Percentiles rank a stretch among this genome's conserved stretches.
Conservation (phyloP, 495 filamentous ascomycete genomes). For the Acidomyces sp. region DNA sequence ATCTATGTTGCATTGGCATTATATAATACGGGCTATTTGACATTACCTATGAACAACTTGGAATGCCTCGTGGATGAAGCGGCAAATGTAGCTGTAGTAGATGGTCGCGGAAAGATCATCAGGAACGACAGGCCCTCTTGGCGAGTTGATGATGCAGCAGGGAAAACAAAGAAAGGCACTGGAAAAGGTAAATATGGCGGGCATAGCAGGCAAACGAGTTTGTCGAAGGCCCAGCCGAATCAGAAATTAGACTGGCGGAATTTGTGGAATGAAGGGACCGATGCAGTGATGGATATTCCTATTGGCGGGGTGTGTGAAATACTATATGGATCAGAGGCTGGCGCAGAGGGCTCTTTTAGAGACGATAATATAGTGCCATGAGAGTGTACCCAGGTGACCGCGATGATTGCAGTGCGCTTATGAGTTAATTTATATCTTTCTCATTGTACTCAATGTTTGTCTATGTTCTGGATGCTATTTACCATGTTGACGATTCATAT, state of each 20-base stretch:
- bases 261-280: slow-evolving; percentile 83
- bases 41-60: slow-evolving; percentile 61
- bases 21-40: slow-evolving; percentile 84
- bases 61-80: slow-evolving; percentile 90
- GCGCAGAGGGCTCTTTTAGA: no score
- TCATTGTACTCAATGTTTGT: no score
- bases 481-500: no score
- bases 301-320: slow-evolving; percentile 96
- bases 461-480: no score
- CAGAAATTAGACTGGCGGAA: slow-evolving; percentile 55
- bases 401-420: no score
- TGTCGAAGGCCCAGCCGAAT: slow-evolving; percentile 1
- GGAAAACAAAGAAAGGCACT: slow-evolving; percentile 13
- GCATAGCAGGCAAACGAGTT: slow-evolving; percentile 21
- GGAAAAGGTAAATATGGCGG: slow-evolving; percentile 20
- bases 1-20: slow-evolving; percentile 86
- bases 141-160: slow-evolving; percentile 35
- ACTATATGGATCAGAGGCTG: no score
- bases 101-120: slow-evolving; percentile 48
- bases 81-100: slow-evolving; percentile 71
- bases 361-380: no score
- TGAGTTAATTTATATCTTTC: no score
- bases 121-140: slow-evolving; percentile 5
- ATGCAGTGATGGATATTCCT: slow-evolving; percentile 95
- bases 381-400: no score